phyloP scores from a whole-genome alignment of 2,329 filamentous ascomycete genomes.

The Coniochaeta pulveracea region DNA sequence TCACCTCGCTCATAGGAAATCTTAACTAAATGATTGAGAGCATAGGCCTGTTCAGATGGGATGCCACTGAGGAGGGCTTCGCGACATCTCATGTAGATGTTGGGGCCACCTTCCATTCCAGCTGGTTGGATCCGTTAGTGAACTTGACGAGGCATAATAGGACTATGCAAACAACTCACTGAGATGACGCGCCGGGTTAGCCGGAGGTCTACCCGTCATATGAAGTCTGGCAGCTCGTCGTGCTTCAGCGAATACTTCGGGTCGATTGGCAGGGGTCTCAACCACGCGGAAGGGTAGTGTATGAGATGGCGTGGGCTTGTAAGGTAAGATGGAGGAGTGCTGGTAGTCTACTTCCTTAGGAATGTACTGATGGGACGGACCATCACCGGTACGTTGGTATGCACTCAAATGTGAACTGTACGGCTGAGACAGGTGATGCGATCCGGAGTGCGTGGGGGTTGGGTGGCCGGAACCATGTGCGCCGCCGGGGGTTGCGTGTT shows the following conservation, averaged over 20 bases:
- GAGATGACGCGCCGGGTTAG: conserved; percentile 9
- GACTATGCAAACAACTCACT: too few relatives aligned
- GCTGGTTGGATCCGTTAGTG: too few relatives aligned
- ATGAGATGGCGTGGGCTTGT: conserved; percentile 51
- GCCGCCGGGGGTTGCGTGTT: conserved; percentile 21
- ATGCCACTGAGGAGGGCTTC: conserved; percentile 74
- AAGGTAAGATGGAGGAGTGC: conserved; percentile 52
- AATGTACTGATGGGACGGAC: conserved; percentile 35
- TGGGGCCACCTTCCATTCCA: too few relatives aligned
- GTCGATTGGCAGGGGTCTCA: conserved; percentile 63
- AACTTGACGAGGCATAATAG: too few relatives aligned
- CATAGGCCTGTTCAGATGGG: conserved; percentile 78
- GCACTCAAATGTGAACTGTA: neutral
- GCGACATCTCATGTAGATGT: conserved; percentile 84
- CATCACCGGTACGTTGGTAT: conserved; percentile 20
- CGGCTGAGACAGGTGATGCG: conserved; percentile 13
- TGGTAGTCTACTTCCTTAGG: conserved; percentile 43
- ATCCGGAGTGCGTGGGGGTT: conserved; percentile 12
- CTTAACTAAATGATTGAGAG: conserved; percentile 84
- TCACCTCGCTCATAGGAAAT: conserved; percentile 92
- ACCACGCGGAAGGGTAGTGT: conserved; percentile 61
- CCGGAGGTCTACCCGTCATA: conserved; percentile 32
- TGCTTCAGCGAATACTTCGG: conserved; percentile 52
- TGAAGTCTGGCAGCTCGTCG: conserved; percentile 31
- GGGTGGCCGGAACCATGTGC: conserved; percentile 15